Percentiles rank a stretch among this genome's conserved stretches.
Conservation (phyloP, 2,329 filamentous ascomycete genomes). For the Cercospora brassicicola region DNA sequence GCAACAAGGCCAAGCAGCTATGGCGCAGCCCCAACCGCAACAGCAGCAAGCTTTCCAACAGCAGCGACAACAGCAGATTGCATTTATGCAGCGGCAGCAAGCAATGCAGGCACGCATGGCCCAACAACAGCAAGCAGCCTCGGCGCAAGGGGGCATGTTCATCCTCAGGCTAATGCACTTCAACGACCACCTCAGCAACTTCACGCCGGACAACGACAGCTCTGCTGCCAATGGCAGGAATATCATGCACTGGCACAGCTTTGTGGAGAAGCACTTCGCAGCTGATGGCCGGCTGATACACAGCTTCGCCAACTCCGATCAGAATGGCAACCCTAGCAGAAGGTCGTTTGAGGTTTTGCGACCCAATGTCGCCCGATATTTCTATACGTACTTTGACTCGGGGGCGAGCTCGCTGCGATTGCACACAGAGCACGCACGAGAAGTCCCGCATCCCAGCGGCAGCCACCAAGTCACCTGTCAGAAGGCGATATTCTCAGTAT, state of each 20-base stretch:
- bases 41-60: constrained; percentile 38
- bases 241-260: constrained; percentile 73
- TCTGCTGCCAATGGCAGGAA: constrained; percentile 61
- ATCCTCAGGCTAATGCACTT: constrained; percentile 58
- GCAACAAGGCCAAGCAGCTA: constrained; percentile 42
- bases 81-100: constrained; percentile 34
- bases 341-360: constrained; percentile 87
- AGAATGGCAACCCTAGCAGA: constrained; percentile 44
- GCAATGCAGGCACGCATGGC: constrained; percentile 27
- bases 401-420: constrained; percentile 85
- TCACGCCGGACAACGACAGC: constrained; percentile 41
- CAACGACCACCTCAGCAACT: constrained; percentile 57
- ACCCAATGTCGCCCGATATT: constrained; percentile 81
- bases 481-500: constrained; percentile 81
- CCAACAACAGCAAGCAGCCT: constrained; percentile 33
- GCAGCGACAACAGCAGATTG: constrained; percentile 33
- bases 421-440: constrained; percentile 68
- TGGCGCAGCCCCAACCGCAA: constrained; percentile 46
- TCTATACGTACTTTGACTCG: constrained; percentile 83
- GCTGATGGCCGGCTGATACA: constrained; percentile 69
- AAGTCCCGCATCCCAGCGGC: constrained; percentile 60
- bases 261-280: constrained; percentile 81
- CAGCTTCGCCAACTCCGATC: constrained; percentile 26
- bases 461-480: constrained; percentile 73
- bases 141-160: constrained; percentile 41